Base-by-base conservation (phyloP, 2,329 filamentous ascomycete species). In the Talaromyces verruculosus region DNA sequence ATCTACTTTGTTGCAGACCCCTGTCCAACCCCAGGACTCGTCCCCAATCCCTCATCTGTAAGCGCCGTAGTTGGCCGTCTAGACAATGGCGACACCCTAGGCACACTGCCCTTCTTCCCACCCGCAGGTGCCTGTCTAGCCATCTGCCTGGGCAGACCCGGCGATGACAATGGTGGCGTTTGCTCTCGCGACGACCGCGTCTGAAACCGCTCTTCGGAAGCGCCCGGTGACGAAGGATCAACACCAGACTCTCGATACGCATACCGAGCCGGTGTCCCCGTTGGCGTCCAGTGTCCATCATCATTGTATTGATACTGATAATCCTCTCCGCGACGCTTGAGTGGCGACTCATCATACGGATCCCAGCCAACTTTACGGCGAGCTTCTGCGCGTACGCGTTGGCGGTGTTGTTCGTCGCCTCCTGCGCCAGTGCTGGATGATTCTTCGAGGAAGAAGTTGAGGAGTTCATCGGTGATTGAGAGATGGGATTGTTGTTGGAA, bases 401-500 rank as follows among this genome's bases (percentile, higher is more conserved):
- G 85, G 6, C 89, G 85, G 64, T 87, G 81, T 37, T 88, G 83
- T 5, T 85, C 82, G 69, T 90, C 86, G 4, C 84, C 83, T 2
- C 88, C 88, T 1, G 87, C 86, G 33, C 88, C 89, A 0, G 88
- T 89, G 1, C 87, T 88, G 37, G 86, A 86, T 11, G 84, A 86
- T 71, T 91, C 88, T 68, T 87, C 85, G 8, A 97, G 83, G 79
- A 97, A 97, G 80, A 96, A 96, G 62, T 90, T 92, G 47, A 97
- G 83, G 1, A 97, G 87, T 71, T 97, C 91, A 74, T 97, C 93
- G 1, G 91, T 91, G 68, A 96, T 95, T 6, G 92, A 87, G n/a
- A 97, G 85, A 72, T 97, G 93, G 0, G 91, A 93, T 47, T 88
- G 86, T 81, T 97, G 93, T 75, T 96, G 91, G 76, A 95, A 96